Evolutionary conservation across 768 basidiomycete genomes (phyloP), one percentile per base, ranked within the genome.

Genomic region (Trametes punicea): DNA sequence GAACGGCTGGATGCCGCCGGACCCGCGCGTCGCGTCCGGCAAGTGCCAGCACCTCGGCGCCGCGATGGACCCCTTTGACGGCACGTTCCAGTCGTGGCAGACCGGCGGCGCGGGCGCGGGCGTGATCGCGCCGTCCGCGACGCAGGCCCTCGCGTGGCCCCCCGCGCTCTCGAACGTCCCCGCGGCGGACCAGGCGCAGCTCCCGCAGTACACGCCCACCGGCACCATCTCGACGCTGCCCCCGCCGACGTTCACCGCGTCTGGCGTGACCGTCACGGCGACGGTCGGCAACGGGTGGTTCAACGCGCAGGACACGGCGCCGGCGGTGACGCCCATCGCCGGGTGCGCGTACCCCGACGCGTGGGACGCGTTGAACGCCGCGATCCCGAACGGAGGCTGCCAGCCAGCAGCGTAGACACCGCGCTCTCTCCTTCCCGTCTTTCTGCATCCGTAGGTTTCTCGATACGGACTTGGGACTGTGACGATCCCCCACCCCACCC

Each of bases 1-100:
- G 56, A 74, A 87, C 51, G 90, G 90, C 26, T 91, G 85, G 82
- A 83, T 91, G 47, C 88, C 90, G 16, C 65, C 71, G 1, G 85
- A 93, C 75, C 90, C 90, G 16, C 75, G 88, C 39, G 67, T 62
- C 9, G 79, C 83, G 29, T 57, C 73, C 16, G 90, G 93, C 67
- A 69, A 76, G 41, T 96, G 93, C 69, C 73, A 63, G 18, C 69
- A 76, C 16, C 67, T 86, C 11, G 86, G 83, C 30, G 72, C 73
- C 6, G 47, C 70, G 5, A 70, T 69, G 2, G 63, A 66, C 9
- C 69, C 66, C 6, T 88, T 87, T 60, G 66, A 78, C 65, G 81
- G 82, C 26, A 75, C 68, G 33, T 81, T 82, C 64, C 73, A 75
- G 25, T 64, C 82, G 13, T 84, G 83, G 68, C 82, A 84, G 63